A percentile compares a stretch with the other conserved stretches of the same genome.
These are phyloP conservation scores for Orobanche coerulescens DNA, from an alignment of 257 asterid genomes.

Conservation along the genomic window DNA sequence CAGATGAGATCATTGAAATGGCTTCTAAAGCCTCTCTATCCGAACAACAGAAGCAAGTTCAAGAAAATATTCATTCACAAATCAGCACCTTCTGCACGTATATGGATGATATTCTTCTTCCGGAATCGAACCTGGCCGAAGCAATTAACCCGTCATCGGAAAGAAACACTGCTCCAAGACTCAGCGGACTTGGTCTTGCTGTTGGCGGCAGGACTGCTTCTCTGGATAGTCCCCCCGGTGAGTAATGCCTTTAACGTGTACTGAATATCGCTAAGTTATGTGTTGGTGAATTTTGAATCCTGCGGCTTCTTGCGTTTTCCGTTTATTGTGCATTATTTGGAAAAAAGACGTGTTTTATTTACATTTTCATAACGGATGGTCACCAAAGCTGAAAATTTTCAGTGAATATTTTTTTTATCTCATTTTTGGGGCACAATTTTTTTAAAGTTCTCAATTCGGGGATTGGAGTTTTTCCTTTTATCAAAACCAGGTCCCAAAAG, in stretches of 20 bases:
- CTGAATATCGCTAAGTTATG: background rate
- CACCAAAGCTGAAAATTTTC: too few species aligned
- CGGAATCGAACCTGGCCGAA: conserved; percentile 30
- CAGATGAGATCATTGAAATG: conserved; percentile 75
- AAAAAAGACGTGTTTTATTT: background rate
- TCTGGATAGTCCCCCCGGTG: conserved; percentile 34
- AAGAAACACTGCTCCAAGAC: conserved; percentile 34
- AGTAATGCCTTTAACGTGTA: conserved; percentile 17
- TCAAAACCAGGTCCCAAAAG: too few species aligned
- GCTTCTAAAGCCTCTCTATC: conserved; percentile 54
- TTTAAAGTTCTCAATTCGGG: too few species aligned
- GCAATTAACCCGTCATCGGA: conserved; percentile 29
- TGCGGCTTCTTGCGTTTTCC: background rate
- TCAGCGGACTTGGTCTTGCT: conserved; percentile 72
- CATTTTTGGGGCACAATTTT: too few species aligned
- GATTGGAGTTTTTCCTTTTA: too few species aligned
- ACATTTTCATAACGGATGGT: background rate
- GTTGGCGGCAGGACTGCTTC: conserved; percentile 59
- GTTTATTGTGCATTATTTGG: background rate
- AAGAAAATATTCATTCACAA: conserved; percentile 80
- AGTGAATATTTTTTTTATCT: too few species aligned
- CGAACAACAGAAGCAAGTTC: conserved; percentile 83
- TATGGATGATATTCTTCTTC: conserved; percentile 72
- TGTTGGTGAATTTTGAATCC: background rate
- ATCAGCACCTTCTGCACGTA: conserved; percentile 37